These are phyloP conservation scores for Rhododendron williamsianum DNA, from an alignment of 148 eudicot species.

Conservation along the genomic window DNA sequence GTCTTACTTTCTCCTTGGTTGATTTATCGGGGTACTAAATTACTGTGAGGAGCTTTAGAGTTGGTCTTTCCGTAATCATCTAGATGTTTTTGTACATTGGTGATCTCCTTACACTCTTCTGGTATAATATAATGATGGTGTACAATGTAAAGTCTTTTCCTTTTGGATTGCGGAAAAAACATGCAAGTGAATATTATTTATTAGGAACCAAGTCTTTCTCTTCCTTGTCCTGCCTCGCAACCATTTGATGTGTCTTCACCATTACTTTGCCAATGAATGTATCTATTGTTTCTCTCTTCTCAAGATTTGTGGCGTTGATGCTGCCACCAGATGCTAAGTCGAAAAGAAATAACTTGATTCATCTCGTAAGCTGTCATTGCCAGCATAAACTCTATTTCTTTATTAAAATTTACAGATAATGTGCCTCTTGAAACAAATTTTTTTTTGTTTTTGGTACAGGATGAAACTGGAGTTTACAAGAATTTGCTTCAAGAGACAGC, in stretches of 20 bases:
- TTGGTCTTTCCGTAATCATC: neutral
- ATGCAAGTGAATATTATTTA: neutral
- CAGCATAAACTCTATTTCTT: neutral
- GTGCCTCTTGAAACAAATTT: neutral
- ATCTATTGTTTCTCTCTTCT: neutral
- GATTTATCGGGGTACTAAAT: neutral
- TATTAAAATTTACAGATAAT: neutral
- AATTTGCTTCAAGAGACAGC: slow-evolving; percentile 64
- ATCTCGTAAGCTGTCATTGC: neutral
- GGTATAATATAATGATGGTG: neutral
- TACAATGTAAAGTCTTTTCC: neutral
- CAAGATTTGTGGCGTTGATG: neutral
- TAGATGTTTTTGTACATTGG: neutral
- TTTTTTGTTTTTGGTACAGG: slow-evolving; percentile 22
- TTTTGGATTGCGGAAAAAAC: neutral
- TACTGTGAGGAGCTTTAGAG: neutral
- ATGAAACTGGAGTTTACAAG: slow-evolving; percentile 60
- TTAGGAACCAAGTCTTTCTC: neutral
- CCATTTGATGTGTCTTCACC: neutral
- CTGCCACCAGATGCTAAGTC: neutral
- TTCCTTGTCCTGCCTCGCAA: neutral
- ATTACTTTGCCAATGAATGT: neutral
- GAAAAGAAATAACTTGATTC: neutral
- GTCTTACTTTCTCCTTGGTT: neutral
- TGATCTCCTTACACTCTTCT: neutral